Evolutionary conservation across 805 yeast species (phyloP), one percentile per base, ranked within the genome.

Genomic region (Lipomyces oligophaga): DNA sequence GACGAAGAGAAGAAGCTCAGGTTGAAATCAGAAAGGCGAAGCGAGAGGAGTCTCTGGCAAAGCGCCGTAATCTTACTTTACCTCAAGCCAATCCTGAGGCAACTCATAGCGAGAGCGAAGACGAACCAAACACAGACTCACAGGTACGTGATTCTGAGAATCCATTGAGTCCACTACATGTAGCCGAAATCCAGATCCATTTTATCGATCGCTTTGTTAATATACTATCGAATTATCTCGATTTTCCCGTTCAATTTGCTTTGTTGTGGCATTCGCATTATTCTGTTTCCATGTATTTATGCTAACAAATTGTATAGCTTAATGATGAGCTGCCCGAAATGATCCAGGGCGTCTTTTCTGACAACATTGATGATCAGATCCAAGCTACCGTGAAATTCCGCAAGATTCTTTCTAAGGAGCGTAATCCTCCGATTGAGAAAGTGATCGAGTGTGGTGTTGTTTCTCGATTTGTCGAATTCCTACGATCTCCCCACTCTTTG

Each of bases 1-100:
- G 97, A 68, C 84, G 98, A 67, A 83, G 97, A 68, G 98, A 90
- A 67, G 94, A 85, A 47, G 96, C 90, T 62, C 97, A 90, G 69
- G 94, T 93, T 50, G 97, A 89, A 66, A 76, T 93, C 62, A 79
- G 98, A 71, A 93, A 94, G 72, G 95, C 89, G 53, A 89, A 89
- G 68, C 80, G 98, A 65, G 98, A 93, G 65, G 97, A 93, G 67
- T 84, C 85, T 46, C 75, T 93, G 58, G 81, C 95, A 32, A 93
- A 93, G 72, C 83, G 97, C 74, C 82, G 98, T 72, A 88, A 86
- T 67, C 79, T 82, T 63, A 64, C 41, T 16, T 37, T 63, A 41
- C 65, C 64, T 43, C 69, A 71, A 42, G 69, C 68, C 25, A 59
- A 67, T 15, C 65, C 42, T 28, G 52, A 38, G n/a, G 19, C 49